phyloP scores from a whole-genome alignment of 345 rosid genomes.

The Salix arbutifolia region DNA sequence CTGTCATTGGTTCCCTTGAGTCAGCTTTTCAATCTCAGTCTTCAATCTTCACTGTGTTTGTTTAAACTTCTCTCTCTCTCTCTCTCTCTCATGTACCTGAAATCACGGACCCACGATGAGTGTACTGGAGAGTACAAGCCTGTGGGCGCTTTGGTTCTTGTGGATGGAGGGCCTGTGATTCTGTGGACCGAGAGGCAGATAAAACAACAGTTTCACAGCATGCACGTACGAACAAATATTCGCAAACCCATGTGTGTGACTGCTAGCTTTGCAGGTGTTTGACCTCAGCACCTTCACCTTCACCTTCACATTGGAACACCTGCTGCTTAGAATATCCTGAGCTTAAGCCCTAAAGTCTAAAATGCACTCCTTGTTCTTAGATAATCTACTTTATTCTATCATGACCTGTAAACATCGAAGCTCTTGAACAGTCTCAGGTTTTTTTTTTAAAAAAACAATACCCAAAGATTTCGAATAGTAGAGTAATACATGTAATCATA shows the following conservation, averaged over 20 bases:
- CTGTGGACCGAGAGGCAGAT: constrained; percentile 11
- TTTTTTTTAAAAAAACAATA: too few species aligned
- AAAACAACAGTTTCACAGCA: constrained; percentile 2
- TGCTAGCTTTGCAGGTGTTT: constrained; percentile 20
- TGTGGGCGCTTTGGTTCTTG: constrained; percentile 22
- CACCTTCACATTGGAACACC: neutral
- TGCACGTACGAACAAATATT: constrained; percentile 3
- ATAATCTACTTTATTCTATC: neutral
- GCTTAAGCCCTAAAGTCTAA: neutral
- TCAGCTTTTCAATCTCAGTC: neutral
- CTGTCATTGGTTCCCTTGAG: neutral
- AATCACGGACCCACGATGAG: constrained; percentile 25
- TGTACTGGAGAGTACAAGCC: constrained; percentile 31
- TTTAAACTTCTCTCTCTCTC: constrained; percentile 2
- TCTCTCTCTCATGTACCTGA: constrained; percentile 10
- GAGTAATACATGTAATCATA: too few species aligned
- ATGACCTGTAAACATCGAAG: neutral
- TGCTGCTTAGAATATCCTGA: neutral
- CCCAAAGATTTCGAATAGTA: too few species aligned
- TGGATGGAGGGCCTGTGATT: constrained; percentile 33
- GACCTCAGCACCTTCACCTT: constrained; percentile 10
- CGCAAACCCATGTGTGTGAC: constrained; percentile 34
- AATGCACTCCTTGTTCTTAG: neutral
- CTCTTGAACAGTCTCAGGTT: neutral
- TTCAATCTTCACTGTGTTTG: neutral